Percentiles rank a stretch among this genome's conserved stretches.
These are phyloP conservation scores for Xylaria hypoxylon DNA, from an alignment of 2,329 filamentous ascomycete genomes.

Conservation along the genomic window DNA sequence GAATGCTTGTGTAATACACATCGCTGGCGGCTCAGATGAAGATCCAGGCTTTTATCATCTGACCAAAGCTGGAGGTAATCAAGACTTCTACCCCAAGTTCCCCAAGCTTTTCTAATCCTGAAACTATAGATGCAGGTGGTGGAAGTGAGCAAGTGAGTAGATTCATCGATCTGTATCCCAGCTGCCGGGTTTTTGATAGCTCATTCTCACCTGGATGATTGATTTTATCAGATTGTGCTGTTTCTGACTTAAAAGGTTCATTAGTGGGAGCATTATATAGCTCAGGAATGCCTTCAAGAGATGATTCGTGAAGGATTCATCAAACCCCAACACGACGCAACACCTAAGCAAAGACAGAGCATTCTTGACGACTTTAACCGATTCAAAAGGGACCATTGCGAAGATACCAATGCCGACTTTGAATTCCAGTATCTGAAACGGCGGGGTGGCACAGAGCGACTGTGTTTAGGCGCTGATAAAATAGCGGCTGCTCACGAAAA, in stretches of 20 bases:
- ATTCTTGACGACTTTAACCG: constrained; percentile 4
- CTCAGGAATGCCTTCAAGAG: neutral
- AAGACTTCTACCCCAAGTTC: neutral
- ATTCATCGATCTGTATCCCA: neutral
- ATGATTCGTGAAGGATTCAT: neutral
- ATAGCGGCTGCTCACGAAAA: neutral
- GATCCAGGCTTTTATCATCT: constrained; percentile 5
- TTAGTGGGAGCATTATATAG: constrained; percentile 13
- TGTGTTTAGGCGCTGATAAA: neutral
- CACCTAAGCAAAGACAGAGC: neutral
- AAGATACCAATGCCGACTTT: neutral
- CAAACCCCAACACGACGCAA: neutral
- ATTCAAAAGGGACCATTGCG: neutral
- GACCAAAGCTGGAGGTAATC: neutral
- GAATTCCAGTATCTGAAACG: neutral
- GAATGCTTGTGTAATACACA: constrained; percentile 5
- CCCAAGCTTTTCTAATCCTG: neutral
- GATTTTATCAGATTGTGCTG: neutral
- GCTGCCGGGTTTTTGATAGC: neutral
- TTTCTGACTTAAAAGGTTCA: neutral
- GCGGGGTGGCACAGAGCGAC: neutral
- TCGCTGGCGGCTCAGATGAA: neutral
- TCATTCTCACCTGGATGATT: neutral
- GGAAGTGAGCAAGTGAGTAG: constrained; percentile 13
- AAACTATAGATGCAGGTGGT: constrained; percentile 4